Conservation (phyloP, 208 protist species). For the Naegleria gruberi region DNA sequence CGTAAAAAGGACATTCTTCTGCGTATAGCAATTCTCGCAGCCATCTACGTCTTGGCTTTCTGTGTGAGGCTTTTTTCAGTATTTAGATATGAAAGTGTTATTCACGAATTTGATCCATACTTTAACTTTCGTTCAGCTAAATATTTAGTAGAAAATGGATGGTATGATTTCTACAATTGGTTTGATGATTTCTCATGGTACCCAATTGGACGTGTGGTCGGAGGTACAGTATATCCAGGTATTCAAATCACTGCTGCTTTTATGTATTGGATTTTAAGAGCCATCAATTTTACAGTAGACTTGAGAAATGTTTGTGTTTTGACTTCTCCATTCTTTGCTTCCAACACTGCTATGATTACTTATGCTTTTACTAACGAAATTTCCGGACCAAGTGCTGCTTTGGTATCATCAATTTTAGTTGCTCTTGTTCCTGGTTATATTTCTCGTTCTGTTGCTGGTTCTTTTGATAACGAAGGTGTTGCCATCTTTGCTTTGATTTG, state of each 20-base stretch:
- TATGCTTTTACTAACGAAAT: conserved; percentile 70
- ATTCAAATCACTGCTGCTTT: conserved; percentile 87
- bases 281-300: conserved; percentile 72
- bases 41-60: conserved; percentile 39
- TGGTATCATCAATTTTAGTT: conserved; percentile 68
- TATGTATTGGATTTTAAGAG: conserved; percentile 68
- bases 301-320: conserved; percentile 92
- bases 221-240: conserved; percentile 93
- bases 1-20: background rate
- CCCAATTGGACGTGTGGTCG: conserved; percentile 92
- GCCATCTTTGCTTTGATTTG: conserved; percentile 90
- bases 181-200: conserved; percentile 96
- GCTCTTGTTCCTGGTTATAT: conserved; percentile 84
- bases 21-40: conserved; percentile 5
- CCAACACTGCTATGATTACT: conserved; percentile 69
- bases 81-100: conserved; percentile 64
- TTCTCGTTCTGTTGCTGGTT: conserved; percentile 93
- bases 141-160: conserved; percentile 76
- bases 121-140: conserved; percentile 83
- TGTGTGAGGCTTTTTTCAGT: conserved; percentile 57
- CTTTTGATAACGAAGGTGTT: conserved; percentile 96
- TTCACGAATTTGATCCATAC: conserved; percentile 76
- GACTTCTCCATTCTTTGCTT: conserved; percentile 82
- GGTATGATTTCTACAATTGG: conserved; percentile 94
- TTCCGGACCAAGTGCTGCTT: conserved; percentile 55